Base-by-base conservation (phyloP, 1,284 basidiomycete species). In the Heterobasidion parviporum region DNA sequence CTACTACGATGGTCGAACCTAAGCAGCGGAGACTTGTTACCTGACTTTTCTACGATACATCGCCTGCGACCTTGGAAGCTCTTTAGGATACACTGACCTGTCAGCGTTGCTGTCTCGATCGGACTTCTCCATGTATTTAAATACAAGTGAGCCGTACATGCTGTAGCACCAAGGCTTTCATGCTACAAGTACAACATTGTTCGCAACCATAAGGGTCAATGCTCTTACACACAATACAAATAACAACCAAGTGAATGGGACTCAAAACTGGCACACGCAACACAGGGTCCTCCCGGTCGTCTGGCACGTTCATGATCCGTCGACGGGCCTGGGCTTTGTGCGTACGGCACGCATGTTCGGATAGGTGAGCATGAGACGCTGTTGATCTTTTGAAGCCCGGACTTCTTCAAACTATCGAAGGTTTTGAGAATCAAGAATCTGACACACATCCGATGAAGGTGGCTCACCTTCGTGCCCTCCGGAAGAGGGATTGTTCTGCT, bases 371-470 rank as follows among this genome's bases (percentile, higher is more conserved):
- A 77, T 76, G 44, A 88, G 73, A 58, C 72, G 74, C 59, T 74
- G 76, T 58, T 77, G 77, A 57, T 81, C 79, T 74, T 82, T 81
- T 18, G 79, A 75, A 10, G 84, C 83, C 47, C 74, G 77, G 57
- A 88, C 77, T 63, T 86, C 82, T 61, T 85, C 81, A 59, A 86
- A 86, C 85, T 87, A 59, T 52, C 43, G n/a, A 48, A 14, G 12
- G 41, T 14, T 44, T 52, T 52, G 12, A 43, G 36, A 32, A 35
- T 38, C 34, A 36, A 8, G n/a, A 44, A 52, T 35, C 36, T n/a
- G 51, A 14, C 36, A 48, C 38, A 32, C 43, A 36, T 54, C 33
- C 20, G 1, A 51, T 18, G 18, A 15, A 15, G 32, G 48, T 15
- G 7, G 20, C 70, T 61, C 55, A 79, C 77, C 65, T 71, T 75